phyloP scores from a whole-genome alignment of 106 monocot species.

The Narthecium ossifragum region DNA sequence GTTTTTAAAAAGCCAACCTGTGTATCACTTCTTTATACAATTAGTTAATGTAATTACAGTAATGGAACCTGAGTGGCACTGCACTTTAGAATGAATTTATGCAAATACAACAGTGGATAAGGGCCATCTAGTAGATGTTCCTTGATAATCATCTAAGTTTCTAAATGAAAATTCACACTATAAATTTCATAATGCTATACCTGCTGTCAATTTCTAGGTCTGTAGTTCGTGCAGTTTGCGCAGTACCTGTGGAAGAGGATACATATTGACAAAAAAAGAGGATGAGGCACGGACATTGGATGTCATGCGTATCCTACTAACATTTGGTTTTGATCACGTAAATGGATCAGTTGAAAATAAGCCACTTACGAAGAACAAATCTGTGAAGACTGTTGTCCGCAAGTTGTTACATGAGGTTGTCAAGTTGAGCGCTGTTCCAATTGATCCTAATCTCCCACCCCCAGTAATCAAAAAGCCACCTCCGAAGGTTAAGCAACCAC shows the following conservation, averaged over 20 bases:
- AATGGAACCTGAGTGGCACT: too few relatives aligned
- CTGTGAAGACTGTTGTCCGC: slow-evolving; percentile 65
- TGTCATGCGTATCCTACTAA: slow-evolving; percentile 79
- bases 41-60: too few relatives aligned
- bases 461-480: slow-evolving; percentile 77
- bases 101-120: too few relatives aligned
- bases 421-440: slow-evolving; percentile 81
- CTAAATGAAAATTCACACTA: too few relatives aligned
- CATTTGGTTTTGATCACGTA: slow-evolving; percentile 78
- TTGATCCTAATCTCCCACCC: slow-evolving; percentile 86
- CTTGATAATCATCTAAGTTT: too few relatives aligned
- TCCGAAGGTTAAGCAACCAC: slow-evolving; percentile 92
- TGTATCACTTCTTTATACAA: too few relatives aligned
- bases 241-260: slow-evolving; percentile 75
- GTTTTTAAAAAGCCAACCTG: too few relatives aligned
- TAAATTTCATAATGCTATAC: too few relatives aligned
- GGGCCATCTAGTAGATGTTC: too few relatives aligned
- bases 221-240: slow-evolving; percentile 94
- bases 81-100: too few relatives aligned
- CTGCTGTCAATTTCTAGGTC: too few relatives aligned
- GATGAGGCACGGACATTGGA: slow-evolving; percentile 96
- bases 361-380: slow-evolving; percentile 67
- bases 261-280: slow-evolving; percentile 77
- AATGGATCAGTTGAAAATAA: slow-evolving; percentile 81
- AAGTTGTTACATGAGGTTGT: slow-evolving; percentile 86